A percentile compares a stretch with the other conserved stretches of the same genome.
These are phyloP conservation scores for Corymbia maculata DNA, from an alignment of 345 rosid species.

Conservation along the genomic window DNA sequence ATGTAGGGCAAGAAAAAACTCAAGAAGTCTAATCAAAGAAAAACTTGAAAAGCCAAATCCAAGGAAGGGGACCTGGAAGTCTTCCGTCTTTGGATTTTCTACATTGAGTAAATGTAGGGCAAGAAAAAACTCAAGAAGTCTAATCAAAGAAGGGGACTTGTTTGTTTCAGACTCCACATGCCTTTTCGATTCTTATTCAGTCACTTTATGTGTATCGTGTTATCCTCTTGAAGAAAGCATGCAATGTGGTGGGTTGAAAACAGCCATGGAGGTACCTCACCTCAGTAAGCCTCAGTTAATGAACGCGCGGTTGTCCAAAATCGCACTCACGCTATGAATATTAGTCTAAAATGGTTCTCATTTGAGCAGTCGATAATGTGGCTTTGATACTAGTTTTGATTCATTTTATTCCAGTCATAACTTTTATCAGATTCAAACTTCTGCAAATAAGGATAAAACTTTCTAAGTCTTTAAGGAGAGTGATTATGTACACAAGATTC, in stretches of 20 bases:
- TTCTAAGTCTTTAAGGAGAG: background rate
- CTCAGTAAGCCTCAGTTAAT: background rate
- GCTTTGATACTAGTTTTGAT: too few relatives aligned
- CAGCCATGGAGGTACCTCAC: background rate
- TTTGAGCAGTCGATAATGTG: accelerated
- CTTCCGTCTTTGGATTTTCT: background rate
- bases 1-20: background rate
- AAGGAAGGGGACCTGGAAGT: background rate
- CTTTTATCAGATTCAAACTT: background rate
- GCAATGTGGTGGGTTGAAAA: background rate
- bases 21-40: background rate
- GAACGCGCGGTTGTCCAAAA: accelerated
- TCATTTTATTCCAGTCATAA: background rate
- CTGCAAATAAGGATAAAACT: background rate
- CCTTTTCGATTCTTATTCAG: background rate
- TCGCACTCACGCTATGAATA: background rate
- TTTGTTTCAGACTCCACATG: background rate
- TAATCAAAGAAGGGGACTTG: background rate
- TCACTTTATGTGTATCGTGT: accelerated
- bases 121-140: background rate
- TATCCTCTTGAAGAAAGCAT: background rate
- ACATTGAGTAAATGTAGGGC: background rate
- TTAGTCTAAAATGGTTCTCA: background rate
- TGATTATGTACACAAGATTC: background rate
- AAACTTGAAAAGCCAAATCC: background rate